phyloP scores from a whole-genome alignment of 75 land plant genomes.

The Pseudotsuga menziesii region DNA sequence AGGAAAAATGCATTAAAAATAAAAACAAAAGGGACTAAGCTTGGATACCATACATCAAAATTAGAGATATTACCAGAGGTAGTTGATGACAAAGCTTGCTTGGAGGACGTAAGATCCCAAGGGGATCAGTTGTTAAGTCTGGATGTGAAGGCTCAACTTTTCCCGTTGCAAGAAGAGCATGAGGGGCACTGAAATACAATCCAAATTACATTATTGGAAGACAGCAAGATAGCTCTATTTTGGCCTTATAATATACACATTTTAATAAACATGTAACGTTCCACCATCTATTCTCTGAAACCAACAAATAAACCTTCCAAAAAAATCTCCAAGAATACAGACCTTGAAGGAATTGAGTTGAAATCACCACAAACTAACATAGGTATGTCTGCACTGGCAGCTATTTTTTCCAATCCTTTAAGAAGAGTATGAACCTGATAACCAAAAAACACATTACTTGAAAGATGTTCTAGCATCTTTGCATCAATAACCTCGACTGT shows the following conservation, averaged over 20 bases:
- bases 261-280: background rate
- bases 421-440: slow-evolving; percentile 88
- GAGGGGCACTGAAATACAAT: slow-evolving; percentile 76
- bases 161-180: slow-evolving; percentile 87
- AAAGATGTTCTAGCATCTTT: background rate
- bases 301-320: background rate
- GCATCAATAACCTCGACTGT: background rate
- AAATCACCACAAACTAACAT: slow-evolving; percentile 99
- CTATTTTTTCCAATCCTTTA: slow-evolving; percentile 95
- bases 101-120: slow-evolving; percentile 76
- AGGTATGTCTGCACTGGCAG: slow-evolving; percentile 96
- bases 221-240: background rate
- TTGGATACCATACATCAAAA: background rate
- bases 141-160: slow-evolving; percentile 79
- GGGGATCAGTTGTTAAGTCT: slow-evolving; percentile 81
- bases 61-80: slow-evolving; percentile 55
- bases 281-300: background rate
- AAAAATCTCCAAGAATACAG: slow-evolving; percentile 13
- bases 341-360: slow-evolving; percentile 95
- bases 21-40: background rate
- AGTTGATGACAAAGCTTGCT: slow-evolving; percentile 78
- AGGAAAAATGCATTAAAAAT: background rate
- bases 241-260: background rate
- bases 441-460: no score
- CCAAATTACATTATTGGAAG: slow-evolving; percentile 6